Evolutionary conservation across 148 eudicot species (phyloP).

Genomic region (Camellia japonica): DNA sequence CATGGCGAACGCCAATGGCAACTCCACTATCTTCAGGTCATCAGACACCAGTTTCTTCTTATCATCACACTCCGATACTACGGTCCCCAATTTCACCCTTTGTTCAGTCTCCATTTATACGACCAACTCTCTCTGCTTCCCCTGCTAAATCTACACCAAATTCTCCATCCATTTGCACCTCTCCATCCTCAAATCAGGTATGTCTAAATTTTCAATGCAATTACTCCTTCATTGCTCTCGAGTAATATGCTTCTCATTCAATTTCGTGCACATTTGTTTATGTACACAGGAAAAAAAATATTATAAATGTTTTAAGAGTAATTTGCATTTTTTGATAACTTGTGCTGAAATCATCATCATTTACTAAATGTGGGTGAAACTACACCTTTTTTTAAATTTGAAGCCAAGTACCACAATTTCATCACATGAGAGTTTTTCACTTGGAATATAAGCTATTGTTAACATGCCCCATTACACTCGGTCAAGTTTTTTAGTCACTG

Average conservation of each 20-base stretch:
- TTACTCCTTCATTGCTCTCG: background rate
- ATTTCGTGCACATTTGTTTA: no score
- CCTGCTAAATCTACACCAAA: slow-evolving; percentile 41
- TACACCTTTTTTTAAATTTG: background rate
- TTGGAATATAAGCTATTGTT: no score
- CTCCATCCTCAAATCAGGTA: slow-evolving; percentile 42
- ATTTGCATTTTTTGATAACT: background rate
- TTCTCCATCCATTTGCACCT: slow-evolving; percentile 39
- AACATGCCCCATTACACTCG: no score
- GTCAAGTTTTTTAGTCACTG: background rate
- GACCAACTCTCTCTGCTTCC: slow-evolving; percentile 48
- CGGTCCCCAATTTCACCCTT: slow-evolving; percentile 56
- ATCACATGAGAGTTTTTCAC: background rate
- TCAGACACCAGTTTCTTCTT: no score
- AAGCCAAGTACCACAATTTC: background rate
- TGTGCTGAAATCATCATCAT: background rate
- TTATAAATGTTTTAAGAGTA: background rate
- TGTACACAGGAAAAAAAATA: no score
- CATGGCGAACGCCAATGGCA: slow-evolving; percentile 31
- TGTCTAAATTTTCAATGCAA: slow-evolving; percentile 7
- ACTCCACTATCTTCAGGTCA: slow-evolving; percentile 49
- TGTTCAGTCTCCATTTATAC: slow-evolving; percentile 48
- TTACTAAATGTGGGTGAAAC: no score
- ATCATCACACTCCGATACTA: slow-evolving; percentile 30
- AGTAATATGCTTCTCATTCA: no score